Base-by-base conservation (phyloP, 2,329 filamentous ascomycete species). In the Monosporascus sp. region DNA sequence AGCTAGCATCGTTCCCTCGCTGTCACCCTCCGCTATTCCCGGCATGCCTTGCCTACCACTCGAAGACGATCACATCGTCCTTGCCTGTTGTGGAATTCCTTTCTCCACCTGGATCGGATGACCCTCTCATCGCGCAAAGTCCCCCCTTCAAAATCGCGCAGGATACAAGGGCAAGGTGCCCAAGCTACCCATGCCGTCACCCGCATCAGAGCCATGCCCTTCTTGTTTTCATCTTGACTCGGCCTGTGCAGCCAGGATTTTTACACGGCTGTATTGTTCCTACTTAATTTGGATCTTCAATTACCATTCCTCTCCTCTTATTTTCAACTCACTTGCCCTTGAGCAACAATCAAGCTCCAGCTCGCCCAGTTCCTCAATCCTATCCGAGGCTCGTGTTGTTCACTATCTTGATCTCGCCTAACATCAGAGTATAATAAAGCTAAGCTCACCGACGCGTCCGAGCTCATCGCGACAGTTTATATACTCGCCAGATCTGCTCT, bases 301-400 rank as follows among this genome's bases (percentile, higher is more conserved):
- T 61, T 60, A 54, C 52, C 51, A 58, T 60, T 58, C 59, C 54
- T 53, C 59, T 54, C 52, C 54, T 56, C 58, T 48, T 55, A 54
- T 45, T 58, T 52, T 55, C 57, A 67, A 66, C 66, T 65, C 66
- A 66, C 65, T 66, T 61, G 66, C 64, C 65, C 65, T 66, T 68
- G 65, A 58, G 60, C 56, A 52, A 60, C 49, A 55, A 53, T 52
- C 57, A 51, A 53, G 55, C 37, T 48, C 41, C 49, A 59, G 56
- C 54, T 49, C 48, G 49, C 47, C 51, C 49, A 51, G 45, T 50
- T 49, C 49, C 38, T 52, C 60, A 60, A 57, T 60, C 57, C 59
- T 58, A 58, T 63, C 61, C 64, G 64, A 66, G 66, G 60, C 65
- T 60, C 60, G 66, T 68, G 66, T 65, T 67, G 66, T 66, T 68